These are phyloP conservation scores for Chrysanthemum makinoi DNA, from an alignment of 129 eudicot species.

Conservation along the genomic window DNA sequence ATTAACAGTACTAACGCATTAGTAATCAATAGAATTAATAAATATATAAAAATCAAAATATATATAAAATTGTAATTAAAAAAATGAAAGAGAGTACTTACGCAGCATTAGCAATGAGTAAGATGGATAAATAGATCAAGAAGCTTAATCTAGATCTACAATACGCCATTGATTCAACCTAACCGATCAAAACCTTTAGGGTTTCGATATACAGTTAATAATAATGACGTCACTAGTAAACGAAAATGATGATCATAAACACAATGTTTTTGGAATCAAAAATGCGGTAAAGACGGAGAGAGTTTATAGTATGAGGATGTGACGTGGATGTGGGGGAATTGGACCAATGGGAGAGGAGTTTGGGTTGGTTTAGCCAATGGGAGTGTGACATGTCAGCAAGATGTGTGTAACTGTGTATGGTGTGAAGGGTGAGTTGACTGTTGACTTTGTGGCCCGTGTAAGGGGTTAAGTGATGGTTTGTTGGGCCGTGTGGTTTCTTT, in stretches of 20 bases:
- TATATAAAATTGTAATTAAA: neutral
- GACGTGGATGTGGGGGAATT: no score
- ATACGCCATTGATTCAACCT: slow-evolving; percentile 48
- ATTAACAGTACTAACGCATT: no score
- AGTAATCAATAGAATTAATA: no score
- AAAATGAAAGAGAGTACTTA: slow-evolving; percentile 29
- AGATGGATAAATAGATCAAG: slow-evolving; percentile 44
- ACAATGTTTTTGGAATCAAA: neutral
- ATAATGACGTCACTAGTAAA: neutral
- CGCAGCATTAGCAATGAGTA: slow-evolving; percentile 71
- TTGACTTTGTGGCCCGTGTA: no score
- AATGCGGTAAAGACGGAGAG: slow-evolving; percentile 16
- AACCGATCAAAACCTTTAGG: neutral
- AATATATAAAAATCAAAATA: neutral
- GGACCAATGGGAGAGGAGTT: no score
- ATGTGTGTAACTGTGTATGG: no score
- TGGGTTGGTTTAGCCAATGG: slow-evolving; percentile 44
- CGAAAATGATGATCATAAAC: slow-evolving; percentile 1
- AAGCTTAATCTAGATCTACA: slow-evolving; percentile 57
- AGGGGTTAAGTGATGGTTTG: no score
- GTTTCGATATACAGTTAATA: slow-evolving; percentile 1
- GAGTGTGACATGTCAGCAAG: slow-evolving; percentile 11
- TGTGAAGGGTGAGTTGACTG: no score
- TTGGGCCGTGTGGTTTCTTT: no score
- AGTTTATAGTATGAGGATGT: slow-evolving; percentile 19